These are phyloP conservation scores for Candida bentonensis DNA, from an alignment of 805 yeast genomes.

Conservation along the genomic window DNA sequence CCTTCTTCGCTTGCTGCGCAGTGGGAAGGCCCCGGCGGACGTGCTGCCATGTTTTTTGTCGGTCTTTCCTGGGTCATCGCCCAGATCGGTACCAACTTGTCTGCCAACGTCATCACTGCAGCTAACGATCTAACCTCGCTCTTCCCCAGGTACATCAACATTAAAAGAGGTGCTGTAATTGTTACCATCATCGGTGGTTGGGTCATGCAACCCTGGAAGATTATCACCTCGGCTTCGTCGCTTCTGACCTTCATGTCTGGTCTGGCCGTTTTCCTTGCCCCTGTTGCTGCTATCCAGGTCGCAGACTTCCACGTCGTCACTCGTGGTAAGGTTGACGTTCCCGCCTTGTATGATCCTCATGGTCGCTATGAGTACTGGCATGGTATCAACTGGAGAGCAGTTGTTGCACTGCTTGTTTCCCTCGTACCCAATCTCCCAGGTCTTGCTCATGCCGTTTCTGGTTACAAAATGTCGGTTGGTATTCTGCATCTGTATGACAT, in stretches of 20 bases:
- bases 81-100: slow-evolving; percentile 23
- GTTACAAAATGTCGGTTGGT: slow-evolving; percentile 7
- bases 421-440: slow-evolving; percentile 9
- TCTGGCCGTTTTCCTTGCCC: slow-evolving; percentile 29
- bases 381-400: slow-evolving; percentile 33
- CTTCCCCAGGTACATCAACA: slow-evolving; percentile 44
- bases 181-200: slow-evolving; percentile 10
- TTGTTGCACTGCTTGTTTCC: slow-evolving; percentile 20
- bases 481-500: slow-evolving; percentile 14
- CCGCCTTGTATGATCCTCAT: slow-evolving; percentile 25
- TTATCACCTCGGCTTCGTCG: slow-evolving; percentile 24
- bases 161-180: slow-evolving; percentile 33
- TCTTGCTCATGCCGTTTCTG: slow-evolving; percentile 11
- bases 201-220: slow-evolving; percentile 26
- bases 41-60: slow-evolving; percentile 29
- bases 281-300: slow-evolving; percentile 26
- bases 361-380: slow-evolving; percentile 31
- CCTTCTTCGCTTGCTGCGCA: slow-evolving; percentile 30
- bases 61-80: slow-evolving; percentile 25
- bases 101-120: slow-evolving; percentile 49
- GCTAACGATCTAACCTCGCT: slow-evolving; percentile 45
- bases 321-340: slow-evolving; percentile 26
- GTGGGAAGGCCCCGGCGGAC: slow-evolving; percentile 14
- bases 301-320: slow-evolving; percentile 31
- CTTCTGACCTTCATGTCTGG: slow-evolving; percentile 25